Percentiles rank a stretch among this genome's conserved stretches.
Evolutionary conservation across 2,329 filamentous ascomycete genomes (phyloP).

Genomic region (Alternaria triticina): DNA sequence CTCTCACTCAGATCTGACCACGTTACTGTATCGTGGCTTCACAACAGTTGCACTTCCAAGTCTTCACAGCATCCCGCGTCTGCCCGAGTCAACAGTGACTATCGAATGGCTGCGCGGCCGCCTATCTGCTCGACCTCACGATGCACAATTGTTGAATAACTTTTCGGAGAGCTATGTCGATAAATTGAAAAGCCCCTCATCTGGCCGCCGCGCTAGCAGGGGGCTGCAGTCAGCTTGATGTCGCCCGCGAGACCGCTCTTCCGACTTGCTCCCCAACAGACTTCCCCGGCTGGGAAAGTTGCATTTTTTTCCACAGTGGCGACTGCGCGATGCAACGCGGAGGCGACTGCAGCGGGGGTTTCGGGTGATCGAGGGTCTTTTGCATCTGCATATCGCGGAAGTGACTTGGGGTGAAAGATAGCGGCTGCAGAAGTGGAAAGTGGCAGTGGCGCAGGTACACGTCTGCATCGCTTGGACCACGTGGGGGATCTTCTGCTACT

Average conservation of each 20-base stretch:
- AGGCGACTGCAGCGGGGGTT: background rate
- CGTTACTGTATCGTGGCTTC: background rate
- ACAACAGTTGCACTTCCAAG: background rate
- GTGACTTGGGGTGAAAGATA: background rate
- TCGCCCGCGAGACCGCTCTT: slow-evolving; percentile 19
- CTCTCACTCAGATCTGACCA: background rate
- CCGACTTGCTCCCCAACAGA: slow-evolving; percentile 29
- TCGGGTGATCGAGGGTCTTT: background rate
- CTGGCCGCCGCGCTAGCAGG: slow-evolving; percentile 24
- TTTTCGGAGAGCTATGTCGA: slow-evolving; percentile 29
- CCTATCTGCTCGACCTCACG: slow-evolving; percentile 15
- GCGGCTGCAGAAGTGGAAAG: background rate
- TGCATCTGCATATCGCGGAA: background rate
- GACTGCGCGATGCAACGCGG: slow-evolving; percentile 11
- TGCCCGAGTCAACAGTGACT: background rate
- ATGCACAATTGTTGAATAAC: slow-evolving; percentile 41
- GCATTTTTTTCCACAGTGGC: slow-evolving; percentile 25
- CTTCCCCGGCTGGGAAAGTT: slow-evolving; percentile 16
- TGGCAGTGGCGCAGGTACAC: slow-evolving; percentile 3
- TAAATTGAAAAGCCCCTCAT: slow-evolving; percentile 26
- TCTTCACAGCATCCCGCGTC: background rate
- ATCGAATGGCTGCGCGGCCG: slow-evolving; percentile 6
- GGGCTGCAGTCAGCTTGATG: slow-evolving; percentile 17
- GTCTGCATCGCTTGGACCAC: slow-evolving; percentile 16
- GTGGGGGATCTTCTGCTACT: slow-evolving; percentile 20